Percentiles rank a stretch among this genome's conserved stretches.
These are phyloP conservation scores for Mycena floridula DNA, from an alignment of 768 basidiomycete species.

Conservation along the genomic window DNA sequence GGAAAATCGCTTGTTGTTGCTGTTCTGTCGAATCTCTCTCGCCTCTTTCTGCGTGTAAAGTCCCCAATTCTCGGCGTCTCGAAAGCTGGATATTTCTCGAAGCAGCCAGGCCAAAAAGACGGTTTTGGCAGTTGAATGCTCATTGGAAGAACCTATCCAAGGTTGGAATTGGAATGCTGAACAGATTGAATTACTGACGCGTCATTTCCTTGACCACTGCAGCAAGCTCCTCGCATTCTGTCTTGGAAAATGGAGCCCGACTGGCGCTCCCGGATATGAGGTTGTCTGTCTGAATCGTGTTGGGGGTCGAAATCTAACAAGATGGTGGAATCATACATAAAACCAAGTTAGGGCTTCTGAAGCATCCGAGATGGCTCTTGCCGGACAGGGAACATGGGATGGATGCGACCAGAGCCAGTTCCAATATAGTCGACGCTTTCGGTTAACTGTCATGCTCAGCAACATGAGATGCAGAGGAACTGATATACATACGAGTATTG, in stretches of 20 bases:
- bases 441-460: constrained; percentile 27
- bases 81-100: constrained; percentile 44
- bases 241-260: constrained; percentile 46
- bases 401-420: constrained; percentile 46
- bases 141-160: constrained; percentile 23
- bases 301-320: not conserved
- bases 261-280: constrained; percentile 37
- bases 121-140: constrained; percentile 32
- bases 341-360: constrained; percentile 47
- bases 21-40: constrained; percentile 13
- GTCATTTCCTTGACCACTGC: constrained; percentile 30
- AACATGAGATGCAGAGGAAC: not conserved
- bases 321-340: constrained; percentile 23
- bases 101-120: constrained; percentile 46
- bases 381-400: constrained; percentile 33
- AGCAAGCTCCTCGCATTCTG: constrained; percentile 45
- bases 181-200: constrained; percentile 15
- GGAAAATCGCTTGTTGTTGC: constrained; percentile 9
- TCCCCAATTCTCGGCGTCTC: constrained; percentile 40
- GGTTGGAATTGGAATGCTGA: not conserved
- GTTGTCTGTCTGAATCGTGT: constrained; percentile 34
- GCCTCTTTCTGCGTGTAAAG: constrained; percentile 29
- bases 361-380: constrained; percentile 37
- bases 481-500: constrained; percentile 15
- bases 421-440: constrained; percentile 45